Evolutionary conservation across 2,329 filamentous ascomycete genomes (phyloP), one percentile per base, ranked within the genome.

Genomic region (Biscogniauxia mediterranea): DNA sequence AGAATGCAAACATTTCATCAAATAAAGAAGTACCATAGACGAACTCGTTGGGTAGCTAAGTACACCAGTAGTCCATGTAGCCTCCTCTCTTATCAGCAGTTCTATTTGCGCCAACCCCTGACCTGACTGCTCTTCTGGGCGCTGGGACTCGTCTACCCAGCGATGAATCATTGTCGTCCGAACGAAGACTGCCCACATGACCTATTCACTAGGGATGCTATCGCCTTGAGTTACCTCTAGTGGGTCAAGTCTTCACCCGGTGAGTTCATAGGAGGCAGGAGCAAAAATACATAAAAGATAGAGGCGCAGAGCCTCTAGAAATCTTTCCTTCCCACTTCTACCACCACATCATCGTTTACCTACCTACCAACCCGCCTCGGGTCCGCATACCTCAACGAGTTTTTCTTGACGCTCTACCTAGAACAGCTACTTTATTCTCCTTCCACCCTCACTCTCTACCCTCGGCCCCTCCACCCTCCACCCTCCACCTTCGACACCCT

Each of bases 101-200:
- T 2, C 11, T 46, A 11, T 46, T 17, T 6, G 15, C 13, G 17
- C 15, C 15, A n/a, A 46, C 17, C 57, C 21, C 23, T 23, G 23
- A 23, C 23, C 23, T 42, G 4, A 9, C 17, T 32, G 52, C 25
- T 32, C 19, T 32, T 19, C 11, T 32, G 26, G 52, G 26, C 4
- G 26, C 52, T 54, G 38, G 23, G 11, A 15, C 6, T 38, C 20
- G 19, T n/a, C 52, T 32, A 54, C 19, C 20, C 26, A 25, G 23
- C 23, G 11, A 11, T 54, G 52, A 54, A 52, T 52, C 42, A 50
- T 55, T 49, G 60, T 59, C 38, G 55, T 19, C 28, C 59, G 52
- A 49, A 26, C 11, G 8, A 15, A 13, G 19, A 17, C 15, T n/a
- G 26, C 19, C 23, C 4, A 28, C n/a, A 9, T 38, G 25, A 28